Base-by-base conservation (phyloP, 106 monocot genomes). In the Dactylorhiza incarnata region DNA sequence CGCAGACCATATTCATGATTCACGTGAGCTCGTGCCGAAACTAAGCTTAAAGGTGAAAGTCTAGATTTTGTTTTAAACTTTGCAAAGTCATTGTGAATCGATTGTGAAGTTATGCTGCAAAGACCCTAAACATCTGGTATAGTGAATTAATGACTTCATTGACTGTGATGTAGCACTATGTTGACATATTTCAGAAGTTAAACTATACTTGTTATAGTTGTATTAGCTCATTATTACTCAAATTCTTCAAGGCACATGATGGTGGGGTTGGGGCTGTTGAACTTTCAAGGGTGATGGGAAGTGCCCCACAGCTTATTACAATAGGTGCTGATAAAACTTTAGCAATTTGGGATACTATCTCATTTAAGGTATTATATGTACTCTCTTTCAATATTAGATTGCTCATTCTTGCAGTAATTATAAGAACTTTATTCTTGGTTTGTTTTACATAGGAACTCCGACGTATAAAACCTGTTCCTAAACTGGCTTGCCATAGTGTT, bases 241-340 rank as follows among this genome's bases (percentile, higher is more conserved):
- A 17, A 12, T 48, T 84, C 66, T 61, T 61, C 48, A 26, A 97
- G 97, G 97, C 97, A 77, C 97, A 97, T 85, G 97, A 97, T 86
- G 97, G 97, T 62, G 97, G 97, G 23, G 97, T 97, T 46, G 84
- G 87, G 63, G 88, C 91, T 80, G 89, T 94, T 77, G 97, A 97
- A 76, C 93, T 97, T 86, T 94, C 97, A 83, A 89, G 97, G 78
- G 91, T 97, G 50, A 80, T 97, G 91, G 94, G 91, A 58, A 82
- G 86, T 75, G 94, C 91, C 26, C 97, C 97, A 70, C 97, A 97
- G 78, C 90, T 97, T 76, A 97, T 97, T 80, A 91, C 97, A 16
- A 97, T 97, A 83, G 97, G 97, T 75, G 91, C 89, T 51, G 97
- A 97, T 82, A 97, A 97, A 86, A 94, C 97, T 49, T 83, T 97